Evolutionary conservation across 2,329 filamentous ascomycete genomes (phyloP).

Genomic region (Neofusicoccum sp.): DNA sequence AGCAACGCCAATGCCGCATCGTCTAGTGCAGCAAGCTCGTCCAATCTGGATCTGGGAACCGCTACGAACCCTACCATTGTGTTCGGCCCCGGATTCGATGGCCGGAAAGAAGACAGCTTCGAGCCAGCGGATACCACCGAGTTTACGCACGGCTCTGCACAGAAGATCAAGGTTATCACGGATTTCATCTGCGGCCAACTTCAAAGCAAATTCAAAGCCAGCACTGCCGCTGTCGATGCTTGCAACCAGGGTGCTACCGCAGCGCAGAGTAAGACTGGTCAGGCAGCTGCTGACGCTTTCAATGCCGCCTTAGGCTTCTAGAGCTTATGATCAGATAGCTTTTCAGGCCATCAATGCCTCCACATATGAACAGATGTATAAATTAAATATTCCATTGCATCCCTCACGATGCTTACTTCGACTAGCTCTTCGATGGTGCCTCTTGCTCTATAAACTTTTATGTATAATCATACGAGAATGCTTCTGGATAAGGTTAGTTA

Average conservation of each 20-base stretch:
- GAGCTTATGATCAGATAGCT: too few relatives aligned
- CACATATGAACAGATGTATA: too few relatives aligned
- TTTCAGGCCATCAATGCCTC: too few relatives aligned
- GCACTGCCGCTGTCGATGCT: slow-evolving; percentile 23
- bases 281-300: slow-evolving; percentile 31
- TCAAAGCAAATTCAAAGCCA: slow-evolving; percentile 28
- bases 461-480: too few relatives aligned
- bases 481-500: too few relatives aligned
- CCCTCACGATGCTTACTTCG: too few relatives aligned
- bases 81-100: slow-evolving; percentile 51
- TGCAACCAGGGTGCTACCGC: slow-evolving; percentile 27
- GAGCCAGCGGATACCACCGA: slow-evolving; percentile 41
- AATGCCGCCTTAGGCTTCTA: slow-evolving; percentile 29
- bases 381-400: too few relatives aligned
- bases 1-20: background rate
- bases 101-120: slow-evolving; percentile 46
- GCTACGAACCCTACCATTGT: slow-evolving; percentile 51
- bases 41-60: slow-evolving; percentile 41
- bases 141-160: slow-evolving; percentile 55
- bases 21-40: background rate
- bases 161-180: slow-evolving; percentile 49
- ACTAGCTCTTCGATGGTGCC: too few relatives aligned
- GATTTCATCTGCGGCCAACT: slow-evolving; percentile 50
- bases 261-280: slow-evolving; percentile 24
- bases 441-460: too few relatives aligned